Conservation (phyloP, 2,329 filamentous ascomycete species). For the Stemphylium beticola region DNA sequence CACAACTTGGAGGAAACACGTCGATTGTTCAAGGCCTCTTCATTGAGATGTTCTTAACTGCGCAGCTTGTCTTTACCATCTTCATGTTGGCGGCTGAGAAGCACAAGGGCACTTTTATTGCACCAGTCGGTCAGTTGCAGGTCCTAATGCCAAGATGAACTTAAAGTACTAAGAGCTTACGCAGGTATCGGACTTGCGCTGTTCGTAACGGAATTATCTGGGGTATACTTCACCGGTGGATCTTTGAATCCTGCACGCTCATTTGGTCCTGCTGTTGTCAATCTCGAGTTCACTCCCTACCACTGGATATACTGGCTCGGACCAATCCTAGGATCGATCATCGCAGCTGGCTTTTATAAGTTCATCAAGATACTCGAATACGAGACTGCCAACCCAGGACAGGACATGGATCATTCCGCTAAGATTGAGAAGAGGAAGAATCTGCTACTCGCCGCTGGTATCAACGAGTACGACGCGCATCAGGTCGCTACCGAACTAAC, state of each 20-base stretch:
- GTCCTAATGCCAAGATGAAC: too few relatives aligned
- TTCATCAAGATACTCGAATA: slow-evolving; percentile 51
- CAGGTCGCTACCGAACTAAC: slow-evolving; percentile 23
- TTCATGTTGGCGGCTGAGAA: slow-evolving; percentile 64
- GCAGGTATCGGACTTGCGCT: slow-evolving; percentile 67
- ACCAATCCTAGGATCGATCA: slow-evolving; percentile 48
- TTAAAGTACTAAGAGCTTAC: neutral
- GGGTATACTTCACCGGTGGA: slow-evolving; percentile 54
- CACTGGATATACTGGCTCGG: slow-evolving; percentile 54
- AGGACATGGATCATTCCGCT: slow-evolving; percentile 28
- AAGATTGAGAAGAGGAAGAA: slow-evolving; percentile 17
- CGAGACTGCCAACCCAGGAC: slow-evolving; percentile 40
- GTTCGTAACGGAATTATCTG: slow-evolving; percentile 57
- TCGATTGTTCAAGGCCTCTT: slow-evolving; percentile 29
- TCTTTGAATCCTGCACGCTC: slow-evolving; percentile 54
- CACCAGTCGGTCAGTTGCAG: slow-evolving; percentile 59
- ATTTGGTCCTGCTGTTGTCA: slow-evolving; percentile 52
- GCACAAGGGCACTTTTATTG: slow-evolving; percentile 65
- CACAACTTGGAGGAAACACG: slow-evolving; percentile 17
- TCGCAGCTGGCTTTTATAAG: slow-evolving; percentile 57
- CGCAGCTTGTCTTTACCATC: slow-evolving; percentile 43
- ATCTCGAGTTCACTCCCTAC: slow-evolving; percentile 42
- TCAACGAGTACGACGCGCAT: slow-evolving; percentile 23
- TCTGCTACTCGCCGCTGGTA: slow-evolving; percentile 21
- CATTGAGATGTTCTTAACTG: slow-evolving; percentile 29